Percentiles rank a stretch among this genome's conserved stretches.
phyloP scores from a whole-genome alignment of 176 grass and related monocot species.

The Carex pumila region DNA sequence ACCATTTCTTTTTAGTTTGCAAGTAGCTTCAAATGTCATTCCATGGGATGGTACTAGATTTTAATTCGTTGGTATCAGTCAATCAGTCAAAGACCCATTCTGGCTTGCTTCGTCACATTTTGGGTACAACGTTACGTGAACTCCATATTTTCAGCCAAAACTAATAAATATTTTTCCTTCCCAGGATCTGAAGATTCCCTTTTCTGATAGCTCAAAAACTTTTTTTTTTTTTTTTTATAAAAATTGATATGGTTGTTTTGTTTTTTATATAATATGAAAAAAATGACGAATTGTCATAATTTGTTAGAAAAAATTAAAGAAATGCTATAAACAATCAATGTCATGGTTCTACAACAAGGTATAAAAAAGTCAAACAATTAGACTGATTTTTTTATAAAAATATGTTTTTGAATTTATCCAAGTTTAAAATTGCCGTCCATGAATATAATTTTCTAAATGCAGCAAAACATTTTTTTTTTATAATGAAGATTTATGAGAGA shows the following conservation, averaged over 20 bases:
- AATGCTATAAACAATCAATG: no score
- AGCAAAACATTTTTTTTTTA: neutral
- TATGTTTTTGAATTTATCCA: neutral
- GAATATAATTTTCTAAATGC: neutral
- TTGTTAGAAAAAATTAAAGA: neutral
- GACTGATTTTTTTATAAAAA: neutral
- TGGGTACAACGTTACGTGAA: neutral
- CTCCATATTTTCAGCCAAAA: neutral
- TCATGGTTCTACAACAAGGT: no score
- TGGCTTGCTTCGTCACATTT: neutral
- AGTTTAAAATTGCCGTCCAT: neutral
- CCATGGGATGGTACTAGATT: neutral
- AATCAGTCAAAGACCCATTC: constrained; percentile 9
- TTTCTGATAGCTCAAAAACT: neutral
- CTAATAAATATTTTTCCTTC: neutral
- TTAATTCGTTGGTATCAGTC: neutral
- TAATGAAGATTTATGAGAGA: no score
- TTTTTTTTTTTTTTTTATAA: neutral
- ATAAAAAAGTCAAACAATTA: neutral
- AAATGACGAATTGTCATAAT: neutral
- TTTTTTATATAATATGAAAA: no score
- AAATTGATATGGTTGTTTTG: neutral
- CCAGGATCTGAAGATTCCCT: neutral
- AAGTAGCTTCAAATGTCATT: neutral
- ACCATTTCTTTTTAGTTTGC: neutral